These are phyloP conservation scores for Clitocybe nebularis DNA, from an alignment of 1,284 basidiomycete genomes.

Conservation along the genomic window DNA sequence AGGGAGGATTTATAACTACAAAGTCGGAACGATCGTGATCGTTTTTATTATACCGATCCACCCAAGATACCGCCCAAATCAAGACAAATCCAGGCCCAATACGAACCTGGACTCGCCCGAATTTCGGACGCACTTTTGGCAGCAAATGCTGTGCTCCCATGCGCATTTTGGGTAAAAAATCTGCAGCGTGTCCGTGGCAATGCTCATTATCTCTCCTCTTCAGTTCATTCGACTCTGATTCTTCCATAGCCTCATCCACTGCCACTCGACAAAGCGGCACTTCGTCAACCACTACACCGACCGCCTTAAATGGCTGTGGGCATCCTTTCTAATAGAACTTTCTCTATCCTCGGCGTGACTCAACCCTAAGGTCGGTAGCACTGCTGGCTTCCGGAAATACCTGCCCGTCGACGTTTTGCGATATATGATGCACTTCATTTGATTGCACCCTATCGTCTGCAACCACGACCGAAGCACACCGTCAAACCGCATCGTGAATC, in stretches of 20 bases:
- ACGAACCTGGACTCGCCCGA: not conserved
- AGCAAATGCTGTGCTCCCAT: constrained; percentile 4
- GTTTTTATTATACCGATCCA: constrained; percentile 10
- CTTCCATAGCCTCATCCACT: not conserved
- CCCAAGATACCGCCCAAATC: constrained; percentile 2
- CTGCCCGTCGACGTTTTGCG: not conserved
- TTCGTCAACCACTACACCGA: not conserved
- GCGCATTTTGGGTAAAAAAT: constrained; percentile 1
- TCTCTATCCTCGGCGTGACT: constrained; percentile 1
- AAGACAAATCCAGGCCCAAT: constrained; percentile 8
- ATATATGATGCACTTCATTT: not conserved
- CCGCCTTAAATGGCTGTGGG: not conserved
- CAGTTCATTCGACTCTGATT: not conserved
- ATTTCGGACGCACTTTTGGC: constrained; percentile 1
- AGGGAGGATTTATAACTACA: not conserved
- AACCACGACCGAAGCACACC: not conserved
- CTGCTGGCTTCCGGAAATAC: not conserved
- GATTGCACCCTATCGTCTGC: not conserved
- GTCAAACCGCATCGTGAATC: not conserved
- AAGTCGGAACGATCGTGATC: constrained; percentile 11
- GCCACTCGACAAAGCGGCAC: not conserved
- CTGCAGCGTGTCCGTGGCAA: constrained; percentile 10
- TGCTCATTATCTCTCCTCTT: not conserved
- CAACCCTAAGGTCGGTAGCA: not conserved
- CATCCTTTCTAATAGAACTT: constrained; percentile 3